A percentile compares a stretch with the other conserved stretches of the same genome.
Evolutionary conservation across 805 yeast genomes (phyloP).

Genomic region (Candida orba): DNA sequence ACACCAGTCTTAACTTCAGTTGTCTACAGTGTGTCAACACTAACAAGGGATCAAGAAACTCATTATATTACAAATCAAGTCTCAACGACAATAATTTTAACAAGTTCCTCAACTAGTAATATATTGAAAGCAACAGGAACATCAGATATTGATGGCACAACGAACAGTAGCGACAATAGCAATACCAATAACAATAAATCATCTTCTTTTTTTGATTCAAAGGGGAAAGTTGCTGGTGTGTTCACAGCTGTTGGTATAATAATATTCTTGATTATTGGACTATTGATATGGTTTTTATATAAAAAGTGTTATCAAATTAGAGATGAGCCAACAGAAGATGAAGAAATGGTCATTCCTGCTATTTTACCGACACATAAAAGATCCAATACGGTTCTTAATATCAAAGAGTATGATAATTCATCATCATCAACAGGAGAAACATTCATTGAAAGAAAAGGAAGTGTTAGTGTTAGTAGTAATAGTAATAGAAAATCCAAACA

Average conservation of each 20-base stretch:
- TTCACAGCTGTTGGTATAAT: slow-evolving; percentile 75
- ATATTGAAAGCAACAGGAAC: no score
- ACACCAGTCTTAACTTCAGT: slow-evolving; percentile 8
- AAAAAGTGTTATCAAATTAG: background rate
- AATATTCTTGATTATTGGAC: slow-evolving; percentile 34
- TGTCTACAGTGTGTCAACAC: slow-evolving; percentile 4
- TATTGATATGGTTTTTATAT: slow-evolving; percentile 35
- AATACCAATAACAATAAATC: background rate
- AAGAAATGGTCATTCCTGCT: slow-evolving; percentile 9
- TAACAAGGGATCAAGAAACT: slow-evolving; percentile 6
- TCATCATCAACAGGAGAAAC: background rate
- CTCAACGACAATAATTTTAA: slow-evolving; percentile 3
- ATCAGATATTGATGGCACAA: background rate
- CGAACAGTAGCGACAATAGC: background rate
- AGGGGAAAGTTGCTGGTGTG: slow-evolving; percentile 81
- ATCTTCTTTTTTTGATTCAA: slow-evolving; percentile 49
- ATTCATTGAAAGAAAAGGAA: slow-evolving; percentile 3
- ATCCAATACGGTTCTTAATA: background rate
- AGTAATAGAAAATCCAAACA: slow-evolving; percentile 27
- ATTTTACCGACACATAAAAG: background rate
- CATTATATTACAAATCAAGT: slow-evolving; percentile 7
- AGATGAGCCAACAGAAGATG: slow-evolving; percentile 7
- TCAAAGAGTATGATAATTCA: background rate
- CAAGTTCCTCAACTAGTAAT: no score
- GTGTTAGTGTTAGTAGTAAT: slow-evolving; percentile 18